Percentiles rank a stretch among this genome's conserved stretches.
Evolutionary conservation across 495 filamentous ascomycete species (phyloP).

Genomic region (Aspergillus sparsus): DNA sequence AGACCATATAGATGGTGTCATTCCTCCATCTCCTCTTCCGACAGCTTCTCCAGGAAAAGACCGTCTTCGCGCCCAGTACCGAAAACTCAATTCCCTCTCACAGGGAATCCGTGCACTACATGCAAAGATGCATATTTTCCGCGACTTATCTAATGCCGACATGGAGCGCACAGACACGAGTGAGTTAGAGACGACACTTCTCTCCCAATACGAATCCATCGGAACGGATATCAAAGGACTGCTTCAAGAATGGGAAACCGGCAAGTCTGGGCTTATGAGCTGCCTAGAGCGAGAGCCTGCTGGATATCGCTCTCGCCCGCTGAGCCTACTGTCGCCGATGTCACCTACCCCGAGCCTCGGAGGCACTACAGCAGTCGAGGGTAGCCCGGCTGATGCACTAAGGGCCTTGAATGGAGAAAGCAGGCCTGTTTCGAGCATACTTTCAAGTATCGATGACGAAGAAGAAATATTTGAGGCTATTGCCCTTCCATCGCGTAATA

Average conservation of each 20-base stretch:
- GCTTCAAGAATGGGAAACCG: conserved; percentile 88
- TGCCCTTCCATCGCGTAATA: conserved; percentile 63
- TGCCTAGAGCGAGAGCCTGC: conserved; percentile 60
- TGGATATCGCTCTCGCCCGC: conserved; percentile 65
- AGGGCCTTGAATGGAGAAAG: conserved; percentile 70
- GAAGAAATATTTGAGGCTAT: conserved; percentile 93
- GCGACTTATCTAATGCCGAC: conserved; percentile 81
- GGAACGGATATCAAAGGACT: conserved; percentile 80
- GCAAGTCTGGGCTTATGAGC: conserved; percentile 70
- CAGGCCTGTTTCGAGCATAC: conserved; percentile 32
- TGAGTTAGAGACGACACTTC: conserved; percentile 67
- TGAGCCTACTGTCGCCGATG: conserved; percentile 68
- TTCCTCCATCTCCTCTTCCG: conserved; percentile 64
- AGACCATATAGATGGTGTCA: conserved; percentile 65
- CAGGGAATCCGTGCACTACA: conserved; percentile 90
- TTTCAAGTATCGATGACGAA: conserved; percentile 50
- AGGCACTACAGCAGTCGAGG: conserved; percentile 83
- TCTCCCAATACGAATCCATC: conserved; percentile 92
- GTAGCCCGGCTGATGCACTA: conserved; percentile 72
- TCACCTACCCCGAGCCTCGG: conserved; percentile 81
- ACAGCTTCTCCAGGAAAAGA: conserved; percentile 76
- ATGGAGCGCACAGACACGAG: conserved; percentile 72
- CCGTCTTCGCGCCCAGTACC: conserved; percentile 77
- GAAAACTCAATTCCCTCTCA: conserved; percentile 81
- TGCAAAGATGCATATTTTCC: conserved; percentile 89